Conservation (phyloP, 2,329 filamentous ascomycete species). For the Phialophora expanda region DNA sequence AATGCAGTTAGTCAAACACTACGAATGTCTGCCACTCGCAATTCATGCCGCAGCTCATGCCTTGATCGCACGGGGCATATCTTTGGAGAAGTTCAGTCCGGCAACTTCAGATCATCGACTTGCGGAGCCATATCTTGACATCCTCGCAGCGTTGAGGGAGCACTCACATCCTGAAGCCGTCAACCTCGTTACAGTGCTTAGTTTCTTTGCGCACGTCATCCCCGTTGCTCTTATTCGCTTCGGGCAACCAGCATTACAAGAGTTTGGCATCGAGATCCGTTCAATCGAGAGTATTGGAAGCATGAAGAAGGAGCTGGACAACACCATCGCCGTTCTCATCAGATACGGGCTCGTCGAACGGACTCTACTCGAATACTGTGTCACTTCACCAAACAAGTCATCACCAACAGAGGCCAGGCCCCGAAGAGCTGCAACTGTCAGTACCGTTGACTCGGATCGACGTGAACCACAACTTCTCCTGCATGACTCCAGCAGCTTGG, state of each 20-base stretch:
- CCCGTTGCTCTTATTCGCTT: slow-evolving; percentile 69
- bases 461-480: not conserved
- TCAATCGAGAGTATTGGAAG: slow-evolving; percentile 45
- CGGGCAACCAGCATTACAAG: slow-evolving; percentile 50
- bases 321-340: slow-evolving; percentile 53
- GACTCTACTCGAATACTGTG: slow-evolving; percentile 44
- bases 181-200: slow-evolving; percentile 68
- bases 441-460: slow-evolving; percentile 6
- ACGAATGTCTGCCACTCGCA: slow-evolving; percentile 69
- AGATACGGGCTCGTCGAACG: slow-evolving; percentile 54
- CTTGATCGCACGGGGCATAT: slow-evolving; percentile 65
- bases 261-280: slow-evolving; percentile 46
- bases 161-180: slow-evolving; percentile 59
- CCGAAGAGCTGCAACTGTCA: slow-evolving; percentile 8
- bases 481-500: slow-evolving; percentile 28
- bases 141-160: slow-evolving; percentile 53
- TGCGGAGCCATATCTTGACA: slow-evolving; percentile 54
- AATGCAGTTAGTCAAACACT: slow-evolving; percentile 65
- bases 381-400: slow-evolving; percentile 21
- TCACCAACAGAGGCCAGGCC: slow-evolving; percentile 26
- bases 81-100: slow-evolving; percentile 64
- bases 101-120: slow-evolving; percentile 62
- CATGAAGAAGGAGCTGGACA: slow-evolving; percentile 50
- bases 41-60: slow-evolving; percentile 70
- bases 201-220: slow-evolving; percentile 68